phyloP scores from a whole-genome alignment of 2,329 filamentous ascomycete genomes.

The Lomentospora prolificans region DNA sequence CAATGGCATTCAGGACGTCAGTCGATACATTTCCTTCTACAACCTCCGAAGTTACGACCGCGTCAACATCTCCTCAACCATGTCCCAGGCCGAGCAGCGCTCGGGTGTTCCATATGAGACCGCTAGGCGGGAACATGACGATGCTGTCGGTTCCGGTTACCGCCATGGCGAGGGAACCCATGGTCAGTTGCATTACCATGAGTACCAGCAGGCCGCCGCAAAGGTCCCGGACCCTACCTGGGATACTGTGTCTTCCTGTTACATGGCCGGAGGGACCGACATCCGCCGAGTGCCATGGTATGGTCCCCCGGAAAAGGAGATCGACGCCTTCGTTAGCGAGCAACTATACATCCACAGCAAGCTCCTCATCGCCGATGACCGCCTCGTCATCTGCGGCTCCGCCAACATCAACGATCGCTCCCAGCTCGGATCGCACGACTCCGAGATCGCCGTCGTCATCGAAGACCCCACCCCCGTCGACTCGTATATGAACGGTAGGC shows the following conservation, averaged over 20 bases:
- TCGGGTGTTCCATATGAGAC: constrained; percentile 60
- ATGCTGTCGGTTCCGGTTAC: constrained; percentile 39
- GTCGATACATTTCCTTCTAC: constrained; percentile 72
- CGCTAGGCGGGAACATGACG: constrained; percentile 55
- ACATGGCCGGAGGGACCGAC: constrained; percentile 69
- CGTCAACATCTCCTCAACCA: constrained; percentile 59
- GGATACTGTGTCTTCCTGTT: constrained; percentile 70
- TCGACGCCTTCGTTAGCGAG: constrained; percentile 52
- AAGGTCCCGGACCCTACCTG: constrained; percentile 47
- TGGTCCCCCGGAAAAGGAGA: constrained; percentile 44
- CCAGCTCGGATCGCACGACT: constrained; percentile 76
- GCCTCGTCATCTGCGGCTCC: constrained; percentile 69
- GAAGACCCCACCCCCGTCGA: constrained; percentile 65
- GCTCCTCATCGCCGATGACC: constrained; percentile 72
- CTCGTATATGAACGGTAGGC: constrained; percentile 62
- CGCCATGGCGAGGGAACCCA: constrained; percentile 23
- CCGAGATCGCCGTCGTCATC: constrained; percentile 82
- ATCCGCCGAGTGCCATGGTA: constrained; percentile 50
- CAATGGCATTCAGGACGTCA: constrained; percentile 59
- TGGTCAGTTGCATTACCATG: constrained; percentile 42
- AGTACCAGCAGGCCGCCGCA: constrained; percentile 63
- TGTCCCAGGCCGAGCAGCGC: constrained; percentile 49
- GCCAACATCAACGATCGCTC: constrained; percentile 53
- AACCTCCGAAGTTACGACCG: constrained; percentile 78
- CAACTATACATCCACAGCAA: constrained; percentile 58